Conservation (phyloP, 768 basidiomycete genomes). For the Trametes punicea region DNA sequence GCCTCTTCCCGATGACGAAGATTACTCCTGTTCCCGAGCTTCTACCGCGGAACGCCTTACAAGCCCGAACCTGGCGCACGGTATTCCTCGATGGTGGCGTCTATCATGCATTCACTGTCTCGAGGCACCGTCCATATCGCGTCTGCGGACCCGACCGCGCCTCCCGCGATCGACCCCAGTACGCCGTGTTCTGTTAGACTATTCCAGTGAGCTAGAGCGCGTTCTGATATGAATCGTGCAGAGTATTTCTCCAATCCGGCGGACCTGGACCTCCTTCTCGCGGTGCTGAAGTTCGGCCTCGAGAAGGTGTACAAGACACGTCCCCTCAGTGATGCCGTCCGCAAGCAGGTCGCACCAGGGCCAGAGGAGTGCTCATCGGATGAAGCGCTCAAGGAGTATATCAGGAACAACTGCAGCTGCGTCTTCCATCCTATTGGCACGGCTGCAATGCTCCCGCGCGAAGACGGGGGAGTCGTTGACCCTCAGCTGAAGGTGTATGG, state of each 20-base stretch:
- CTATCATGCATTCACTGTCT: slow-evolving; percentile 4
- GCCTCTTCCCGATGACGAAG: too few species aligned
- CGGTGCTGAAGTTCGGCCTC: not conserved
- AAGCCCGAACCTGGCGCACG: not conserved
- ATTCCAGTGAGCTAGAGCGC: not conserved
- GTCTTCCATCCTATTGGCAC: not conserved
- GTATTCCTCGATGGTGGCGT: slow-evolving; percentile 2
- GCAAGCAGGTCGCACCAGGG: not conserved
- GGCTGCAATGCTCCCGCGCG: slow-evolving; percentile 9
- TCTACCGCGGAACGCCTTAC: not conserved
- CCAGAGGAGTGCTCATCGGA: not conserved
- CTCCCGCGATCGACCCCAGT: slow-evolving; percentile 28
- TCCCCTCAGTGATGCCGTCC: not conserved
- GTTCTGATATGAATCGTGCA: not conserved
- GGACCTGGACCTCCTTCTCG: slow-evolving; percentile 5
- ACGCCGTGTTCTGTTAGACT: not conserved
- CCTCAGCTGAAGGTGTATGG: slow-evolving; percentile 6
- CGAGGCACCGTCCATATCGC: slow-evolving; percentile 19
- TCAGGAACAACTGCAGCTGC: not conserved
- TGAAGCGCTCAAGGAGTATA: not conserved
- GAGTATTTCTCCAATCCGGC: slow-evolving; percentile 13
- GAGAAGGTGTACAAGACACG: not conserved
- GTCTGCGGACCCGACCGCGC: slow-evolving; percentile 24
- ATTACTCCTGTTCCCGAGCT: not conserved
- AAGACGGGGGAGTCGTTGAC: slow-evolving; percentile 17